Evolutionary conservation across 352 stramenopile genomes (phyloP).

Genomic region (Pythium sp.): DNA sequence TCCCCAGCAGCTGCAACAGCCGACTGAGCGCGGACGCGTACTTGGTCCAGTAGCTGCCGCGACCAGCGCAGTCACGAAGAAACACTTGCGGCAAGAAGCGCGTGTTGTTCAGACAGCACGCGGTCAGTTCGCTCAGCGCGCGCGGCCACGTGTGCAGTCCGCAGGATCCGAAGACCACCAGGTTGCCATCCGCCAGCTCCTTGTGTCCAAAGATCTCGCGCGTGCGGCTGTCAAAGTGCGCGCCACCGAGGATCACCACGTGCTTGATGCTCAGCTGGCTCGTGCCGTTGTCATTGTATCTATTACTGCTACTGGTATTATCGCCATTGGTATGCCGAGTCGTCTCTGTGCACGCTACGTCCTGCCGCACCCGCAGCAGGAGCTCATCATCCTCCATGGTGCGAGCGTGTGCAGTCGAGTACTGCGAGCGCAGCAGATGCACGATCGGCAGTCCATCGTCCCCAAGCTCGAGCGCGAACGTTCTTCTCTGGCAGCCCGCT

Average conservation of each 20-base stretch:
- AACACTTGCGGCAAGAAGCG: conserved; percentile 41
- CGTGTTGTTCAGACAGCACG: conserved; percentile 52
- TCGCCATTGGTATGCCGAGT: background rate
- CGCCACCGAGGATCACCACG: conserved; percentile 61
- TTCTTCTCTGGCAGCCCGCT: conserved; percentile 33
- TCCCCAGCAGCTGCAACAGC: conserved; percentile 57
- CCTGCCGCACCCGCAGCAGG: conserved; percentile 42
- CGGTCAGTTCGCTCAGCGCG: conserved; percentile 40
- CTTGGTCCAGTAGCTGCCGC: conserved; percentile 56
- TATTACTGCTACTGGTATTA: background rate
- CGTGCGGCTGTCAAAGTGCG: conserved; percentile 45
- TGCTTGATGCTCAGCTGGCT: conserved; percentile 47
- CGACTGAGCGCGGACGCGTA: conserved; percentile 57
- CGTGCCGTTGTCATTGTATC: conserved; percentile 10
- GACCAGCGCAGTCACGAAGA: conserved; percentile 54
- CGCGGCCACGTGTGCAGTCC: conserved; percentile 62
- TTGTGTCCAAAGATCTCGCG: conserved; percentile 51
- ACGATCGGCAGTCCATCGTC: conserved; percentile 48
- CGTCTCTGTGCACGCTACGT: conserved; percentile 35
- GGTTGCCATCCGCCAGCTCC: conserved; percentile 45
- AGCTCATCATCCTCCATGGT: conserved; percentile 49
- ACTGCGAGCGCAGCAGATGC: conserved; percentile 45
- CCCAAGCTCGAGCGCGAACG: conserved; percentile 55
- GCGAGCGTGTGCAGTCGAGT: conserved; percentile 39
- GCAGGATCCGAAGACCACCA: conserved; percentile 64